Conservation (phyloP, 495 filamentous ascomycete genomes). For the Staphylotrichum longicolle region DNA sequence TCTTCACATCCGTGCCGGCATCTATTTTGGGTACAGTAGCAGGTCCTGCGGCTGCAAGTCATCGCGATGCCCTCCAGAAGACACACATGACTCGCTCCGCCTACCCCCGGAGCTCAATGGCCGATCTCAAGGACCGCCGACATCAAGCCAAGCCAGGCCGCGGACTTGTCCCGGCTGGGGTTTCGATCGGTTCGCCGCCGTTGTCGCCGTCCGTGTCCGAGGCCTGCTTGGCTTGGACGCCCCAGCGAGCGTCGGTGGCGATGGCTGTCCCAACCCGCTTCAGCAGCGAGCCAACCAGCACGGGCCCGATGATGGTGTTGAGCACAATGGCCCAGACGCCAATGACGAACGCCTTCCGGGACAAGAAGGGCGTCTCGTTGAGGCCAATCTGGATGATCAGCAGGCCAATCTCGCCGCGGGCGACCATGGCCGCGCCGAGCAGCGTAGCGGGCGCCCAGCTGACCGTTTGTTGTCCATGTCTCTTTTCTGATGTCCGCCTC, state of each 20-base stretch:
- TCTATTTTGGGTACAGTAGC: not conserved
- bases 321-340: conserved; percentile 73
- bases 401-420: conserved; percentile 77
- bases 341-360: conserved; percentile 55
- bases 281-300: conserved; percentile 63
- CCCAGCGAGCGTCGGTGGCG: conserved; percentile 26
- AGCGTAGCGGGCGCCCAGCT: conserved; percentile 29
- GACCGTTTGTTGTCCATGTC: conserved; percentile 23
- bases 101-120: no score
- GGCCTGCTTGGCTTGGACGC: conserved; percentile 19
- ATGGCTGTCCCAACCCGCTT: conserved; percentile 31
- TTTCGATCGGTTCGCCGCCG: not conserved
- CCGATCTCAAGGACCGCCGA: no score
- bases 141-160: not conserved
- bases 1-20: not conserved
- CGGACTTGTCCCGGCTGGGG: conserved; percentile 8
- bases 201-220: not conserved
- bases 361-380: conserved; percentile 30
- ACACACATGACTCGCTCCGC: conserved; percentile 7
- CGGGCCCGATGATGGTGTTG: conserved; percentile 70
- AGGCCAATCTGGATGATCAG: conserved; percentile 67
- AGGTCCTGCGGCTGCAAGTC: not conserved
- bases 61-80: not conserved
- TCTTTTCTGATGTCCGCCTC: not conserved
- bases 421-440: conserved; percentile 58